Base-by-base conservation (phyloP, 306 rosid species). In the Ammopiptanthus mongolicus region DNA sequence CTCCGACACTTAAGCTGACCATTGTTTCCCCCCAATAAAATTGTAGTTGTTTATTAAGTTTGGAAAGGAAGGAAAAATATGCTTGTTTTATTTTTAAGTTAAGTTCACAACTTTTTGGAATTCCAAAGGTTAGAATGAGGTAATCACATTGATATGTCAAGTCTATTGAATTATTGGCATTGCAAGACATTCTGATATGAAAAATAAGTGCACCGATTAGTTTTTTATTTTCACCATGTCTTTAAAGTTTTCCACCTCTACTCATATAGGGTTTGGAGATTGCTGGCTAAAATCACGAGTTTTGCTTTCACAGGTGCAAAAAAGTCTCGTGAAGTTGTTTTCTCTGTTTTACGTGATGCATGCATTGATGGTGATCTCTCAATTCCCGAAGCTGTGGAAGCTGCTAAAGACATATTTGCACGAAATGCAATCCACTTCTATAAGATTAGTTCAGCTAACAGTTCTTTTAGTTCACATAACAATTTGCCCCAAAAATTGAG, bases 331-430 rank as follows among this genome's bases (percentile, higher is more conserved):
- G 90, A 90, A 77, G 93, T 86, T 81, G 84, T 91, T 70, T 90
- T 84, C 70, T 80, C 93, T 31, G 96, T 91, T 77, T 81, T 94
- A 19, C 80, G 39, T 10, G 95, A 90, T 79, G 92, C 97, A 28
- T 91, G 93, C 75, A 71, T 74, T 15, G 89, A 91, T 64, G 97
- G 93, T 0, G 98, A 94, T 71, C 95, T 94, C 84, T 80, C 96
- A 68, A 65, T 88, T 77, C 66, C 55, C 17, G 96, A 94, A 46
- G 98, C 97, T 51, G 79, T 88, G 82, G 93, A 90, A 73, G 95
- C 89, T 79, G 88, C 88, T 62, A 83, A 87, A 76, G 93, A 91
- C 76, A 87, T 94, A 22, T 91, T 94, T 63, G 86, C 91, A 29
- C 76, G 82, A 73, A 94, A 87, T 80, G 89, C 98, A 33, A 84